Conservation (phyloP, 2,329 filamentous ascomycete genomes). For the Xylariales sp. region DNA sequence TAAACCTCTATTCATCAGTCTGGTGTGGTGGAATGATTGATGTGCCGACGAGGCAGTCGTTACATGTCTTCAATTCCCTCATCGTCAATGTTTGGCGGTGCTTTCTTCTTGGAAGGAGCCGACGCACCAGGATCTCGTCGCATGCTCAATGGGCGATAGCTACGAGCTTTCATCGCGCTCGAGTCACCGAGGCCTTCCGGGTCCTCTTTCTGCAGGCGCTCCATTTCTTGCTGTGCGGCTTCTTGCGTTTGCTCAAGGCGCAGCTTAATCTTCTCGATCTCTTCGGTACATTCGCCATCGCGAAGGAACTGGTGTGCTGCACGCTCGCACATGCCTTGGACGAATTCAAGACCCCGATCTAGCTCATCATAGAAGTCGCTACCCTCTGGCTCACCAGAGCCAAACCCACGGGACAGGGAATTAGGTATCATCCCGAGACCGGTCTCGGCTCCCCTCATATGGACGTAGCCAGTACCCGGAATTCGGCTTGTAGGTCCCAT, state of each 20-base stretch:
- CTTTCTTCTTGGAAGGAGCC: slow-evolving; percentile 12
- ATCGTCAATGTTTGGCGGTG: slow-evolving; percentile 21
- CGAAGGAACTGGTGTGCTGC: slow-evolving; percentile 88
- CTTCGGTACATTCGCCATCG: slow-evolving; percentile 76
- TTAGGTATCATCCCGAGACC: slow-evolving; percentile 16
- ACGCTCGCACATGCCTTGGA: slow-evolving; percentile 77
- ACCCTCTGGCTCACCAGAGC: slow-evolving; percentile 12
- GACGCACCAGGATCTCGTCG: slow-evolving; percentile 36
- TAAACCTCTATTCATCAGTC: no score
- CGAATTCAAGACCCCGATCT: slow-evolving; percentile 74
- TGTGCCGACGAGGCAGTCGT: no score
- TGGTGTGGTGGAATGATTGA: no score
- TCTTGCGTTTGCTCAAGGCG: slow-evolving; percentile 61
- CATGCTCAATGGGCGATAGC: slow-evolving; percentile 49
- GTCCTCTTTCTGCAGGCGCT: slow-evolving; percentile 50
- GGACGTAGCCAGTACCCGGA: slow-evolving; percentile 19
- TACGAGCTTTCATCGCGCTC: slow-evolving; percentile 36
- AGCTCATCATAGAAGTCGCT: slow-evolving; percentile 64
- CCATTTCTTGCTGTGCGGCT: slow-evolving; percentile 55
- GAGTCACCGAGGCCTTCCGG: slow-evolving; percentile 19
- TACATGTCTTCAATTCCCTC: slow-evolving; percentile 24
- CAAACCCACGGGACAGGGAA: slow-evolving; percentile 9
- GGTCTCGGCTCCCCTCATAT: slow-evolving; percentile 12
- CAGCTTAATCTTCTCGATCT: slow-evolving; percentile 65
- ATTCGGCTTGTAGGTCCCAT: slow-evolving; percentile 26